Base-by-base conservation (phyloP, 768 basidiomycete species). In the Daedaleopsis nitida region DNA sequence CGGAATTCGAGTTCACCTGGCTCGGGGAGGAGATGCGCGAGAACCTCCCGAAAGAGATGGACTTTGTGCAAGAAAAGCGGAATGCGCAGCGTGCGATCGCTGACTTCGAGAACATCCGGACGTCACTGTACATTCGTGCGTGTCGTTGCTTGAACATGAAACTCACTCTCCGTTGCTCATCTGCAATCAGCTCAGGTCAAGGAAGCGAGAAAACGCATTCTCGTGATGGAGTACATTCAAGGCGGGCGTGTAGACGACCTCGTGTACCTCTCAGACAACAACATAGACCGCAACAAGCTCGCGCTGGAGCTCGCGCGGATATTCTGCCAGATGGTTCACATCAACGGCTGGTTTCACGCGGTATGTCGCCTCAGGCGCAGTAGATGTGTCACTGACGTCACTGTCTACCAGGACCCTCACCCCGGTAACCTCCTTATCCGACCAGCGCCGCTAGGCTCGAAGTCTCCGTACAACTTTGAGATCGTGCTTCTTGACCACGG, bases 401-500 rank as follows among this genome's bases (percentile, higher is more conserved):
- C 17, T 17, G 53, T 6, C 17, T 42, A 42, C 27, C 73, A 93
- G 86, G 95, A 96, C 70, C 93, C 94, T 35, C 96, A 96, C 73
- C 87, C 89, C 68, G 91, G 96, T 5, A 98, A 98, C 73, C 79
- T 99, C 24, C 80, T 98, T 32, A 97, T 99, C 49, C 86, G 97
- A 57, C 86, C 90, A 1, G 84, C 89, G 7, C 81, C 83, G 8
- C 65, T 69, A 16, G 65, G 62, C 3, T 90, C 92, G 1, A 82
- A 78, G 59, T 94, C 92, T 10, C 92, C 93, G 0, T 92, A 92
- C 76, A 98, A 98, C 71, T 98, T 98, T 67, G 97, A 99, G 70
- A 91, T 98, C 53, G 95, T 93, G 24, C 81, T 98, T 1, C 79
- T 99, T 62, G 97, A 99, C 70, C 96, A 98, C 66, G 96, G 93